These are phyloP conservation scores for Kwoniella sp. DNA, from an alignment of 768 basidiomycete genomes.

Conservation along the genomic window DNA sequence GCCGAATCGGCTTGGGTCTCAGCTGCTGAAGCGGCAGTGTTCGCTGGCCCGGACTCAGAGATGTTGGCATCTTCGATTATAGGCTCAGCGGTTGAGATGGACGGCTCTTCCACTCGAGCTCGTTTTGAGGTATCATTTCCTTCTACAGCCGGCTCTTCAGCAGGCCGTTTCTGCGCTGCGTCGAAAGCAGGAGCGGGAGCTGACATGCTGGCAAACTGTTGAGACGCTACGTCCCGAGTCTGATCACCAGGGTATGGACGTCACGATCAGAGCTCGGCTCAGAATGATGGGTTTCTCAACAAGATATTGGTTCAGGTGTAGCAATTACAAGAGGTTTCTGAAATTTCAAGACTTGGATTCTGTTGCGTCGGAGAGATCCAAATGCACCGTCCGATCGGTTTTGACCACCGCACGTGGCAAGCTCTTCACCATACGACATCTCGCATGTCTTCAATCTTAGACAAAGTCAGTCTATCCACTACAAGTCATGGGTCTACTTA, in stretches of 20 bases:
- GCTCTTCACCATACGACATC: not conserved
- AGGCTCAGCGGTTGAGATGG: not conserved
- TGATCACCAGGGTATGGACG: too few species aligned
- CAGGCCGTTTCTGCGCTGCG: conserved; percentile 10
- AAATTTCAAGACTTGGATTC: conserved; percentile 16
- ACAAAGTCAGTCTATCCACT: too few species aligned
- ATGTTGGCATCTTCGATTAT: not conserved
- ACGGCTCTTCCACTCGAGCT: conserved; percentile 12
- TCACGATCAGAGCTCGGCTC: too few species aligned
- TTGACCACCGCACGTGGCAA: conserved; percentile 3
- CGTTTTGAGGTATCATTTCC: conserved; percentile 11
- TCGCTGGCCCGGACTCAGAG: not conserved
- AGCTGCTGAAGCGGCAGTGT: not conserved
- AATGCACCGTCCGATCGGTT: not conserved
- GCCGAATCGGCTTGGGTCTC: not conserved
- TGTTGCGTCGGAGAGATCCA: too few species aligned
- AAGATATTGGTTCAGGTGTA: too few species aligned
- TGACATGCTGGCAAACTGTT: conserved; percentile 5
- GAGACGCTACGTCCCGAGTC: too few species aligned
- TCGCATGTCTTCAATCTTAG: too few species aligned
- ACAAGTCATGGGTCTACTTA: too few species aligned
- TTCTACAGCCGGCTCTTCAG: not conserved
- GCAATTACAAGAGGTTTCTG: conserved; percentile 1
- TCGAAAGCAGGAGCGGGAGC: conserved; percentile 2
- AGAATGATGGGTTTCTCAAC: too few species aligned